phyloP scores from a whole-genome alignment of 1,139 yeast genomes.

The Sugiyamaella xylanicola region DNA sequence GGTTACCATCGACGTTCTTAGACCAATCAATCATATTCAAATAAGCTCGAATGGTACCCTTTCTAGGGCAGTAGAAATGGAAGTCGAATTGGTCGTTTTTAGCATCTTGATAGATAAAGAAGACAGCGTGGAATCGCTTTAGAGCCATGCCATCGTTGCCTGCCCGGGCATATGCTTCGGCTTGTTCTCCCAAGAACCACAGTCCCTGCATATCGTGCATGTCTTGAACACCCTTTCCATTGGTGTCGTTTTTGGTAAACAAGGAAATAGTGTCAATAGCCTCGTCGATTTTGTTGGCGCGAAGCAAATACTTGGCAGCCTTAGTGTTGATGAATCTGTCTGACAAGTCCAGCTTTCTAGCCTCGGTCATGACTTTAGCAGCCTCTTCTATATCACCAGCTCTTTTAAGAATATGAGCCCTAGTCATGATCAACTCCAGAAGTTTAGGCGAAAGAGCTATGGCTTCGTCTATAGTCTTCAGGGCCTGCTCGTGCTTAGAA shows the following conservation, averaged over 20 bases:
- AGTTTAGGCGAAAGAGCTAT: conserved; percentile 67
- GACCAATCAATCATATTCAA: conserved; percentile 79
- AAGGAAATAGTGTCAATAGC: conserved; percentile 75
- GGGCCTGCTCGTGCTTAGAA: conserved; percentile 55
- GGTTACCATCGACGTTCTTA: conserved; percentile 66
- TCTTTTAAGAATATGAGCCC: conserved; percentile 81
- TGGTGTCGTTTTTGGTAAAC: conserved; percentile 80
- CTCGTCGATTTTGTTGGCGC: conserved; percentile 76
- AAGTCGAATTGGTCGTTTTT: conserved; percentile 88
- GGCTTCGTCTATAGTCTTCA: conserved; percentile 61
- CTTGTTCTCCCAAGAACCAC: conserved; percentile 86
- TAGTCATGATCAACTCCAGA: conserved; percentile 77
- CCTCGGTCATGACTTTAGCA: conserved; percentile 64
- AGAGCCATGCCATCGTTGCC: conserved; percentile 66
- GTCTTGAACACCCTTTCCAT: conserved; percentile 81
- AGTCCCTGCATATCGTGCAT: conserved; percentile 88
- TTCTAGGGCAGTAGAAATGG: conserved; percentile 89
- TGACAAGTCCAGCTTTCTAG: conserved; percentile 77
- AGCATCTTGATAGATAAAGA: conserved; percentile 69
- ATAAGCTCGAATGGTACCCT: conserved; percentile 88
- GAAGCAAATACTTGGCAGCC: conserved; percentile 76
- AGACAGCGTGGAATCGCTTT: conserved; percentile 72
- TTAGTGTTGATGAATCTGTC: conserved; percentile 92
- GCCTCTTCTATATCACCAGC: conserved; percentile 64
- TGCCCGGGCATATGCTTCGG: conserved; percentile 69